Percentiles rank a stretch among this genome's conserved stretches.
phyloP scores from a whole-genome alignment of 768 basidiomycete genomes.

The Mycena crocata region DNA sequence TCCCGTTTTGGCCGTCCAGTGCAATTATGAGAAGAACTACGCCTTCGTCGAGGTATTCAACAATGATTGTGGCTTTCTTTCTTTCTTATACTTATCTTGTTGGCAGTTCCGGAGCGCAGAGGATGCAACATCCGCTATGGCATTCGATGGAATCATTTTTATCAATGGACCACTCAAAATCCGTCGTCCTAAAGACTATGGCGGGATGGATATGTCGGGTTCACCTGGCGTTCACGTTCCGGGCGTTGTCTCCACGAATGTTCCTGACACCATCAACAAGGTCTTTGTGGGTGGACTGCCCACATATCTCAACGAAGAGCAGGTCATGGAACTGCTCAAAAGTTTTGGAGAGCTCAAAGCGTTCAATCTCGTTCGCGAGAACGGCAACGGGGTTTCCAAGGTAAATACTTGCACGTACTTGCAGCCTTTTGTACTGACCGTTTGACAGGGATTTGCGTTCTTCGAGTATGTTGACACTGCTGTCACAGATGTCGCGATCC shows the following conservation, averaged over 20 bases:
- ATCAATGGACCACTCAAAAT: constrained; percentile 96
- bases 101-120: constrained; percentile 96
- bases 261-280: constrained; percentile 98
- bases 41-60: constrained; percentile 91
- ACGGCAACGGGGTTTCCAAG: constrained; percentile 89
- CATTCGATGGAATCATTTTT: constrained; percentile 97
- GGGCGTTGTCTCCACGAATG: constrained; percentile 95
- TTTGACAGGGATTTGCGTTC: constrained; percentile 93
- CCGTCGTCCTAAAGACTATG: constrained; percentile 97
- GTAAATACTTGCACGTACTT: constrained; percentile 55
- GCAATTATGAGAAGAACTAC: constrained; percentile 99
- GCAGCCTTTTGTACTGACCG: constrained; percentile 12
- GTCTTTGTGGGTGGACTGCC: constrained; percentile 97
- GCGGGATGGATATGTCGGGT: constrained; percentile 73
- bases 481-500: constrained; percentile 95
- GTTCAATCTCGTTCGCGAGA: constrained; percentile 98
- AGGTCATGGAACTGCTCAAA: constrained; percentile 97
- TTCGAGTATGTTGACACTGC: constrained; percentile 94
- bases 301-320: constrained; percentile 95
- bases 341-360: constrained; percentile 97
- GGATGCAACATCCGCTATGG: constrained; percentile 96
- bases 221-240: constrained; percentile 84
- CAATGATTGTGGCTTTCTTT: constrained; percentile 23
- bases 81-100: constrained; percentile 19
- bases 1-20: constrained; percentile 92